These are phyloP conservation scores for Ploettnerulaceae sp. DNA, from an alignment of 2,329 filamentous ascomycete species.

Conservation along the genomic window DNA sequence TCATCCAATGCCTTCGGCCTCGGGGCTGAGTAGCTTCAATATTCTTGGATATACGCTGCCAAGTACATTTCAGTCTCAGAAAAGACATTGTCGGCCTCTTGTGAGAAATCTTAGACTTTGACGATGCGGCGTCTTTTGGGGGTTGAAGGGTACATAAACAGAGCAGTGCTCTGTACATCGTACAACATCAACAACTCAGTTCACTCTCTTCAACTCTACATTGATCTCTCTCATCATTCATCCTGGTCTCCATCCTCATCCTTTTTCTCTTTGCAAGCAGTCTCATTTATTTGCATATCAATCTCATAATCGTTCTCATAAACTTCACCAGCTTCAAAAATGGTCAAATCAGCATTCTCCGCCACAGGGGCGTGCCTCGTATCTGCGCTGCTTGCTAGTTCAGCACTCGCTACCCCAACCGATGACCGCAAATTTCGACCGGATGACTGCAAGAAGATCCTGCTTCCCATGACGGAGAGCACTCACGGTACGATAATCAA, in stretches of 20 bases:
- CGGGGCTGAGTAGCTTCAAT: conserved; percentile 3
- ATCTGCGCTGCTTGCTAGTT: conserved; percentile 8
- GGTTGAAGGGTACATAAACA: neutral
- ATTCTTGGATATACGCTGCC: neutral
- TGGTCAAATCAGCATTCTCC: conserved; percentile 9
- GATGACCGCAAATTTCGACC: conserved; percentile 1
- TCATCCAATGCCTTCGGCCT: neutral
- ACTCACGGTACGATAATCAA: conserved; percentile 12
- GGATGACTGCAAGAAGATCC: conserved; percentile 9
- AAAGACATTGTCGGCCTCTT: conserved; percentile 5
- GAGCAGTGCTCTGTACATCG: neutral
- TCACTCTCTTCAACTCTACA: conserved; percentile 3
- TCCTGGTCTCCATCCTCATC: neutral
- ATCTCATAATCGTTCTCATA: neutral
- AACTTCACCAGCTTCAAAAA: conserved; percentile 6
- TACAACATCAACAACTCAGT: conserved; percentile 4
- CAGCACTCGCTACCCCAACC: neutral
- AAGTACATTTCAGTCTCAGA: neutral
- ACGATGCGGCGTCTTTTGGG: conserved; percentile 5
- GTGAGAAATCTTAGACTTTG: neutral
- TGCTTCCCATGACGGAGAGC: conserved; percentile 9
- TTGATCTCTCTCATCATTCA: neutral
- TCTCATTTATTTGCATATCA: neutral
- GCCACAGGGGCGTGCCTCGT: neutral
- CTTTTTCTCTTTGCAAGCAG: neutral